phyloP scores from a whole-genome alignment of 164 flowering plant species.

The Vitis rotundifolia region DNA sequence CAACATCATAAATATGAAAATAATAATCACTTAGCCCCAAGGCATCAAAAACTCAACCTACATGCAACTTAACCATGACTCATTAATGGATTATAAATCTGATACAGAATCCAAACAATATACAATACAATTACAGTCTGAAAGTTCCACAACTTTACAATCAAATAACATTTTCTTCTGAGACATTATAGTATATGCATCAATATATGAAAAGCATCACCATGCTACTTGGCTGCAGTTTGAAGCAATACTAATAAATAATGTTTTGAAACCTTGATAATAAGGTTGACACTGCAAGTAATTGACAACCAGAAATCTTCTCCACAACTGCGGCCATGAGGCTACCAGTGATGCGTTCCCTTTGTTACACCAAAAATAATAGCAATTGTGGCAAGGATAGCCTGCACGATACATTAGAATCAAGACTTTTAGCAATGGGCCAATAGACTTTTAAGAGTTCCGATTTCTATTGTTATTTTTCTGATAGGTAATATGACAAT shows the following conservation, averaged over 20 bases:
- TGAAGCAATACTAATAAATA: neutral
- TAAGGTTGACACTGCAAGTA: neutral
- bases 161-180: neutral
- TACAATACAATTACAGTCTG: too few species aligned
- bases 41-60: too few species aligned
- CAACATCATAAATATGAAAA: too few species aligned
- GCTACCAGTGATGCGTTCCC: constrained; percentile 23
- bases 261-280: neutral
- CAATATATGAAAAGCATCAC: neutral
- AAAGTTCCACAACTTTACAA: too few species aligned
- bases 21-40: too few species aligned
- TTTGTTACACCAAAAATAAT: constrained; percentile 28
- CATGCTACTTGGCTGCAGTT: neutral
- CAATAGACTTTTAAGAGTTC: too few species aligned
- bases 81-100: too few species aligned
- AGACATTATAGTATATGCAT: neutral
- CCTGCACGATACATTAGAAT: constrained; percentile 23
- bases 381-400: constrained; percentile 33
- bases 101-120: too few species aligned
- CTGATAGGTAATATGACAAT: too few species aligned
- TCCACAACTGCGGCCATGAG: neutral
- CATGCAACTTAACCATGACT: too few species aligned
- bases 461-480: too few species aligned
- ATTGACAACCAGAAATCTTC: neutral
- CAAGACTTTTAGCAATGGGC: too few species aligned